Conservation (phyloP, 164 flowering plant species). For the Aristolochia contorta region DNA sequence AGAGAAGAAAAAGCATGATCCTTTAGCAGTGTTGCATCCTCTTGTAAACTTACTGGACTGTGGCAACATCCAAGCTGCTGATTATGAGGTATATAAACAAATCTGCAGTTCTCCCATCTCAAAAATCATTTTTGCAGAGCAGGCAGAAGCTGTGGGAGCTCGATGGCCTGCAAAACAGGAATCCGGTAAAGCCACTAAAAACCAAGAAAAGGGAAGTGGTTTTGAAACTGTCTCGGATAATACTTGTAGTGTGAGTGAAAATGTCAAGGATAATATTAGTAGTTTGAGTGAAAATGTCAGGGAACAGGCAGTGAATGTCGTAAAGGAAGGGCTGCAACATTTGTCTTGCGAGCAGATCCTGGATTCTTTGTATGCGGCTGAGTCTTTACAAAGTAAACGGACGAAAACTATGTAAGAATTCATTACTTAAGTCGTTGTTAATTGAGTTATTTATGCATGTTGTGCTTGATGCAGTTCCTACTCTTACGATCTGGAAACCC, state of each 20-base stretch:
- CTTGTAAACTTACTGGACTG: slow-evolving; percentile 56
- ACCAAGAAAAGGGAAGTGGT: neutral
- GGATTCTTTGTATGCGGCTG: slow-evolving; percentile 16
- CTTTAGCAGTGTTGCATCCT: slow-evolving; percentile 67
- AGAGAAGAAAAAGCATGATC: slow-evolving; percentile 30
- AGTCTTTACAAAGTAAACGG: slow-evolving; percentile 7
- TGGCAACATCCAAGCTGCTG: slow-evolving; percentile 51
- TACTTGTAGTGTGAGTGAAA: slow-evolving; percentile 6
- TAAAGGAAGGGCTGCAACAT: slow-evolving; percentile 3
- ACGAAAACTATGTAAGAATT: slow-evolving; percentile 5
- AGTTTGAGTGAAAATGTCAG: slow-evolving; percentile 3
- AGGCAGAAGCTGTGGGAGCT: slow-evolving; percentile 54
- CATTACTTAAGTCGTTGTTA: too few species aligned
- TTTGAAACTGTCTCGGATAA: neutral
- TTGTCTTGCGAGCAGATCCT: slow-evolving; percentile 15
- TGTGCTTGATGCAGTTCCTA: too few species aligned
- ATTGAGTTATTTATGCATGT: too few species aligned
- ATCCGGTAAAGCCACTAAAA: neutral
- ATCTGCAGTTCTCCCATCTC: slow-evolving; percentile 66
- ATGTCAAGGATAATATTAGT: neutral
- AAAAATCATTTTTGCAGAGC: slow-evolving; percentile 57
- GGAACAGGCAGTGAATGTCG: neutral
- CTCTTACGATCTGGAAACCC: too few species aligned
- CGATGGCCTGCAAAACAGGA: slow-evolving; percentile 18
- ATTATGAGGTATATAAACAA: slow-evolving; percentile 62